phyloP scores from a whole-genome alignment of 177 flowering plant genomes.

The Vitis hybrid region DNA sequence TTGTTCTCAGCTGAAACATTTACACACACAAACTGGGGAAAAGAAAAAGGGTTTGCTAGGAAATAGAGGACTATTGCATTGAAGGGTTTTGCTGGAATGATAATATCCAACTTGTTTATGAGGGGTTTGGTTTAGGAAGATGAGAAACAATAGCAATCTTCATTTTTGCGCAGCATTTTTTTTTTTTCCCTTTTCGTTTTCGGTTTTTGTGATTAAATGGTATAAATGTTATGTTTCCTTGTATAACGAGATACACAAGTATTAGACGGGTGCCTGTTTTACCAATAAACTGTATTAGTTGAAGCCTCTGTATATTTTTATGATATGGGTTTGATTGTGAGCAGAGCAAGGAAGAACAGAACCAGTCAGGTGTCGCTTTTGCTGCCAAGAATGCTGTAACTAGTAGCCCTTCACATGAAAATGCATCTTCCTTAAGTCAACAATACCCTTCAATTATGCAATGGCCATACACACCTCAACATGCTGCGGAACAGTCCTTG shows the following conservation, averaged over 20 bases:
- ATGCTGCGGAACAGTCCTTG: constrained; percentile 5
- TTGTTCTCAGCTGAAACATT: too few species aligned
- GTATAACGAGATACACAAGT: background rate
- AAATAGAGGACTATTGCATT: too few species aligned
- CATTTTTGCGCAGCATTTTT: too few species aligned
- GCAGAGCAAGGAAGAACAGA: constrained; percentile 16
- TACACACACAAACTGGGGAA: too few species aligned
- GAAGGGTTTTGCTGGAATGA: too few species aligned
- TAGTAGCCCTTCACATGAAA: constrained; percentile 10
- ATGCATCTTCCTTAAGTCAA: constrained; percentile 6
- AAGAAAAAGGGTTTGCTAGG: too few species aligned
- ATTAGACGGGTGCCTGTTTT: background rate
- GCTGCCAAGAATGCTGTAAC: constrained; percentile 3
- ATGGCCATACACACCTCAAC: constrained; percentile 5
- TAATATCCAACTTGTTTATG: too few species aligned
- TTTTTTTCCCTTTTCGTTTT: too few species aligned
- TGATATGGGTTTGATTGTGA: background rate
- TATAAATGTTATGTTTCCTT: background rate
- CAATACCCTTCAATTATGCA: constrained; percentile 10
- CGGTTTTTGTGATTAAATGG: background rate
- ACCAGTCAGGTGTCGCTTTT: background rate
- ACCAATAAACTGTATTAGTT: background rate
- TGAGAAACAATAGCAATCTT: background rate
- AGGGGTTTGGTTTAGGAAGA: too few species aligned
- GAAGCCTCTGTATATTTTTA: background rate